A percentile compares a stretch with the other conserved stretches of the same genome.
Conservation (phyloP, 2,329 filamentous ascomycete species). For the Penicillium sp. region DNA sequence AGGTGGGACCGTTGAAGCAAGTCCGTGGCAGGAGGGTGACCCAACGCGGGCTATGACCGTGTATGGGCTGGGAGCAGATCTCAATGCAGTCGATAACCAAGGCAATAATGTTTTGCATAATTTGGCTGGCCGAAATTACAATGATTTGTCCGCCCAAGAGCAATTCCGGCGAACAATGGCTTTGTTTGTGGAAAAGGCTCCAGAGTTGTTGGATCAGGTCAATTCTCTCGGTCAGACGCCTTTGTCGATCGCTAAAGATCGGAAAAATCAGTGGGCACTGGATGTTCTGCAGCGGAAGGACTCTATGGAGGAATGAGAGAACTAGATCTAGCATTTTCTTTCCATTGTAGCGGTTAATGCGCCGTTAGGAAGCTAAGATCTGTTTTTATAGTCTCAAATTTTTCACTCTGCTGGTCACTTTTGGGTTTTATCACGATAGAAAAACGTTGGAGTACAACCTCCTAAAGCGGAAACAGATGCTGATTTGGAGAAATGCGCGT, state of each 20-base stretch:
- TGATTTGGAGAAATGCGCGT: too few relatives aligned
- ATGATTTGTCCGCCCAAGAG: neutral
- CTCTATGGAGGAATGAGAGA: neutral
- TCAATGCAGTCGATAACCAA: conserved; percentile 4
- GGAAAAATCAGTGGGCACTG: neutral
- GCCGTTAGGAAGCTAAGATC: too few relatives aligned
- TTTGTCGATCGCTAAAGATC: neutral
- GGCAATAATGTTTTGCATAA: conserved; percentile 14
- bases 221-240: conserved; percentile 8
- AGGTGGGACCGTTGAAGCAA: neutral
- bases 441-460: too few relatives aligned
- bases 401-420: too few relatives aligned
- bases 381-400: too few relatives aligned
- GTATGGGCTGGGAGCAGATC: conserved; percentile 15
- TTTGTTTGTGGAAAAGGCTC: conserved; percentile 11
- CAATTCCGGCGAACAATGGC: conserved; percentile 4
- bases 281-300: neutral
- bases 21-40: conserved; percentile 9
- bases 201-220: conserved; percentile 3
- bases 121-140: neutral
- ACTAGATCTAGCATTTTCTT: neutral
- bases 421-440: too few relatives aligned
- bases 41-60: conserved; percentile 14
- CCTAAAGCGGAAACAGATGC: too few relatives aligned
- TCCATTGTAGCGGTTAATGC: too few relatives aligned